These are phyloP conservation scores for Amesomyces nigricolor DNA, from an alignment of 2,329 filamentous ascomycete genomes.

Conservation along the genomic window DNA sequence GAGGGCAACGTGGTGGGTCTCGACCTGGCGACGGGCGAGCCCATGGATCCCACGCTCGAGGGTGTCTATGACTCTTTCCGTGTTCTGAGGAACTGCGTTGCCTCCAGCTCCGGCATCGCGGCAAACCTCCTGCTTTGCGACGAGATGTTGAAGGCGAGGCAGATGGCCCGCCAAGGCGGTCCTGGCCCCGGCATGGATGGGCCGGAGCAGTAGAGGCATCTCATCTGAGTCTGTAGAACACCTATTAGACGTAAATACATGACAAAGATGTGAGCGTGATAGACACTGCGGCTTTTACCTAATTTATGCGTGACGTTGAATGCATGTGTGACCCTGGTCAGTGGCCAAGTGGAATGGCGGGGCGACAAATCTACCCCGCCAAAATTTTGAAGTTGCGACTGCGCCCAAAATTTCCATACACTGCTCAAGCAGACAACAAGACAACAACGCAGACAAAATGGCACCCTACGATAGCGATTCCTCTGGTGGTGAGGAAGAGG, in stretches of 20 bases:
- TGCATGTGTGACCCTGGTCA: background rate
- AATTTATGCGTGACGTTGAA: background rate
- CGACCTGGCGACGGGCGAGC: conserved; percentile 78
- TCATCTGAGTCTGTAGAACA: conserved; percentile 36
- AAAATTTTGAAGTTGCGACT: conserved; percentile 23
- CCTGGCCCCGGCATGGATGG: conserved; percentile 62
- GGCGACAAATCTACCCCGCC: conserved; percentile 25
- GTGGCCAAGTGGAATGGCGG: conserved; percentile 19
- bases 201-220: conserved; percentile 41
- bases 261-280: conserved; percentile 13
- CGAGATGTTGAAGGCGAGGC: conserved; percentile 92
- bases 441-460: conserved; percentile 41
- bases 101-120: conserved; percentile 90
- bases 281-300: background rate
- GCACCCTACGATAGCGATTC: conserved; percentile 82
- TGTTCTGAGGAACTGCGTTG: conserved; percentile 86
- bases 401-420: conserved; percentile 14
- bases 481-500: conserved; percentile 61
- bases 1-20: conserved; percentile 84
- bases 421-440: background rate
- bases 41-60: conserved; percentile 90
- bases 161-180: conserved; percentile 70
- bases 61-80: conserved; percentile 96
- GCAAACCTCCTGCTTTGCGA: conserved; percentile 93
- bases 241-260: conserved; percentile 21